Base-by-base conservation (phyloP, 2,329 filamentous ascomycete species). In the Thelonectria discophora region DNA sequence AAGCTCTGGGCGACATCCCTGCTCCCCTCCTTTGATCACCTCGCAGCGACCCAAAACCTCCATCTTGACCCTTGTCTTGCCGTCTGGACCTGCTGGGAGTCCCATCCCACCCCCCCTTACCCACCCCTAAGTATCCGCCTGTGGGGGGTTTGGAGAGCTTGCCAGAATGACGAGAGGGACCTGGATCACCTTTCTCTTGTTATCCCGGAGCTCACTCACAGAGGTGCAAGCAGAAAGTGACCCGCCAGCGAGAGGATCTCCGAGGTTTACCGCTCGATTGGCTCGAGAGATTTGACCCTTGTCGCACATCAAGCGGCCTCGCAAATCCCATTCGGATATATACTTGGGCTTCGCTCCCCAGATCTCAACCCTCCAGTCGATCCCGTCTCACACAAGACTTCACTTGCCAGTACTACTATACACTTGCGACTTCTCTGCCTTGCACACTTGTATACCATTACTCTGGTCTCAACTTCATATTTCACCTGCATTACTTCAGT, bases 191-290 rank as follows among this genome's bases (percentile, higher is more conserved):
- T 64, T 64, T 69, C 63, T 69, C 51, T 68, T 68, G 60, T 66
- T 64, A 64, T 67, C 64, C 62, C 59, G 65, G 68, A 53, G 57
- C 67, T 59, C 68, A 60, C 69, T 71, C 66, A 62, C 56, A 66
- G 58, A 70, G 65, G 61, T 63, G 63, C 68, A 57, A 62, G 60
- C 58, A 53, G 58, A 45, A 42, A 64, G n/a, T n/a, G 68, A 66
- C 69, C 62, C 63, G 66, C 66, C 65, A 59, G 59, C 21, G 55
- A 58, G 65, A 72, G 69, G 71, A 73, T 75, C 73, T 74, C 67
- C 65, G 67, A 67, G 62, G 62, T 62, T 65, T 72, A 67, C 73
- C 72, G 63, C 63, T 69, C 72, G 72, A 74, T 75, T 75, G 73
- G 73, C 71, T 73, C 60, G 57, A 65, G 64, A 65, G 64, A 69